Base-by-base conservation (phyloP, 257 asterid species). In the Agastache rugosa region DNA sequence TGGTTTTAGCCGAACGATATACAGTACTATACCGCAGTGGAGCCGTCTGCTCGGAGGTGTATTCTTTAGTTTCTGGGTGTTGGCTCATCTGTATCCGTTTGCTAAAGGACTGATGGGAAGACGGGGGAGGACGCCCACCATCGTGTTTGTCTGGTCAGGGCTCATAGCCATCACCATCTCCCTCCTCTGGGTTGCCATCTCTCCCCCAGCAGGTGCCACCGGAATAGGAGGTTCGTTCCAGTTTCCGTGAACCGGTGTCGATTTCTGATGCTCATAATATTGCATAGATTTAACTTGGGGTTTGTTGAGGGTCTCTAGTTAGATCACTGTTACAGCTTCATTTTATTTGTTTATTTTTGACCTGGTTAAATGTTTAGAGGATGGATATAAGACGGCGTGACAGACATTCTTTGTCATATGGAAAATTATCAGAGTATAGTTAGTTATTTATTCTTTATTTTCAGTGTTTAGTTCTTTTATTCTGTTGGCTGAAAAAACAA, bases 21-120 rank as follows among this genome's bases (percentile, higher is more conserved):
- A 92, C 25, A 92, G 96, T 45, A 69, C 89, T 1, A 85, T 92
- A 56, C 97, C 97, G 17, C 96, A 90, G 70, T 92, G 97, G 97
- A 92, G 96, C 69, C 91, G 96, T 20, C 65, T 90, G 79, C 75
- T 90, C 8, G 97, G 96, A 12, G 97, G 97, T 0, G 97, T 90
- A 50, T 92, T 92, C 89, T 92, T 92, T 50, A 90, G 96, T 80
- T 92, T 92, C 67, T 92, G 96, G 97, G 97, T 92, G 8, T 75
- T 92, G 80, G 96, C 93, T 31, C 96, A 92, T 78, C 64, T 92
- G 31, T 90, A 88, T 62, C 97, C 97, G 0, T 92, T 92, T 8
- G 96, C 96, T 0, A 92, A 92, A 63, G 96, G 97, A 11, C 76
- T 90, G 2, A 92, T 92, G 97, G 96, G 97, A 16, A 58, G 96